phyloP scores from a whole-genome alignment of 2,329 filamentous ascomycete species.

The Byssochlamys sp. region DNA sequence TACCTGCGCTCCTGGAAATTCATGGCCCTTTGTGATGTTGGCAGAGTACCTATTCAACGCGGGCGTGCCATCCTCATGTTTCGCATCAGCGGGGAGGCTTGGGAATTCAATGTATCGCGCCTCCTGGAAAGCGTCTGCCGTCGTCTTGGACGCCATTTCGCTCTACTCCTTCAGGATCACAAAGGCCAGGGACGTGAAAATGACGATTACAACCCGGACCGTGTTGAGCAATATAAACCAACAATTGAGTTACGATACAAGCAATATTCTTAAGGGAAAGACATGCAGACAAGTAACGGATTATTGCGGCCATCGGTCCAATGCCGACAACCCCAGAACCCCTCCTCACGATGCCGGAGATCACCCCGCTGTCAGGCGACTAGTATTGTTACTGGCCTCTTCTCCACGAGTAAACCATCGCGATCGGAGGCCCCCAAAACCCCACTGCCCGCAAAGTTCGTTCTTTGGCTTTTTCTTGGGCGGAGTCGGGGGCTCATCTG shows the following conservation, averaged over 20 bases:
- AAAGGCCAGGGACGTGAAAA: background rate
- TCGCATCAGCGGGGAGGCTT: constrained; percentile 43
- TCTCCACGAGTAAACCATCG: background rate
- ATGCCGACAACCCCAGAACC: background rate
- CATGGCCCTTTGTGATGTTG: constrained; percentile 71
- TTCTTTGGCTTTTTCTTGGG: background rate
- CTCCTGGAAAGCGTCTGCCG: constrained; percentile 28
- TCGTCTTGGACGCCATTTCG: constrained; percentile 17
- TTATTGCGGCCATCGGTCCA: background rate
- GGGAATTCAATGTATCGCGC: constrained; percentile 50
- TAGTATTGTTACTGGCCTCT: background rate
- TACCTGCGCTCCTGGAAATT: constrained; percentile 84
- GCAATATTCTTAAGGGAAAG: background rate
- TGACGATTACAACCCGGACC: background rate
- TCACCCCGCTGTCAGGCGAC: background rate
- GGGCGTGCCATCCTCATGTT: constrained; percentile 47
- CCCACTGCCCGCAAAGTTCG: background rate
- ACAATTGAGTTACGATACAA: background rate
- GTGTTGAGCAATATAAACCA: background rate
- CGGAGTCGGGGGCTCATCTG: background rate
- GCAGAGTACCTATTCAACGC: constrained; percentile 79
- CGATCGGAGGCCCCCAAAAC: background rate
- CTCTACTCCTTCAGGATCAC: background rate
- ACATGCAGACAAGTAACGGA: background rate
- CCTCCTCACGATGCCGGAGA: background rate